Percentiles rank a stretch among this genome's conserved stretches.
These are phyloP conservation scores for Colletotrichum sp. DNA, from an alignment of 2,329 filamentous ascomycete species.

Conservation along the genomic window DNA sequence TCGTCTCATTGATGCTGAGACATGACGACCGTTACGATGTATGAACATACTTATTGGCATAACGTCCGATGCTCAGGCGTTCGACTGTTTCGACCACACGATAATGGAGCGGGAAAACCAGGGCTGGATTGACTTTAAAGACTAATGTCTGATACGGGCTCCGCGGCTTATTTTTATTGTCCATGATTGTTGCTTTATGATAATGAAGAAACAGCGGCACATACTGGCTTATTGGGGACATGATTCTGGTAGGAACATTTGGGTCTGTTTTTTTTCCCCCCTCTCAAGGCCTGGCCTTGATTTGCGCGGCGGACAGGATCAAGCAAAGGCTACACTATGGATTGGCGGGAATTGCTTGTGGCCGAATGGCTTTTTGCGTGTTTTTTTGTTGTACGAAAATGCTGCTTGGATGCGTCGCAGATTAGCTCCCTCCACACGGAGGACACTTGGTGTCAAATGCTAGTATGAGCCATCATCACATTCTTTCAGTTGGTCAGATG, in stretches of 20 bases:
- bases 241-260: background rate
- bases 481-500: background rate
- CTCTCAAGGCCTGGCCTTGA: background rate
- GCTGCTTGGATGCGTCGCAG: background rate
- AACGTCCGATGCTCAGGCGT: constrained; percentile 17
- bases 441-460: constrained; percentile 8
- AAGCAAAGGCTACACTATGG: background rate
- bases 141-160: constrained; percentile 19
- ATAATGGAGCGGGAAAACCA: constrained; percentile 17
- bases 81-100: constrained; percentile 17
- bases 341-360: background rate
- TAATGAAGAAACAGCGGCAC: constrained; percentile 21
- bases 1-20: constrained; percentile 15
- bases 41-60: constrained; percentile 21
- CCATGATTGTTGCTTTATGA: constrained; percentile 22
- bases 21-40: constrained; percentile 24
- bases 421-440: background rate
- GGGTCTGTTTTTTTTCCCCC: background rate
- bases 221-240: constrained; percentile 15
- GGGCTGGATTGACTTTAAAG: constrained; percentile 11
- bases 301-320: background rate
- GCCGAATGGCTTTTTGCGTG: background rate
- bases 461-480: constrained; percentile 2
- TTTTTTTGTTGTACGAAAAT: background rate
- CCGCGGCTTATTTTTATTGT: constrained; percentile 16